A percentile compares a stretch with the other conserved stretches of the same genome.
Evolutionary conservation across 768 basidiomycete genomes (phyloP).

Genomic region (Mycena sanguinolenta): DNA sequence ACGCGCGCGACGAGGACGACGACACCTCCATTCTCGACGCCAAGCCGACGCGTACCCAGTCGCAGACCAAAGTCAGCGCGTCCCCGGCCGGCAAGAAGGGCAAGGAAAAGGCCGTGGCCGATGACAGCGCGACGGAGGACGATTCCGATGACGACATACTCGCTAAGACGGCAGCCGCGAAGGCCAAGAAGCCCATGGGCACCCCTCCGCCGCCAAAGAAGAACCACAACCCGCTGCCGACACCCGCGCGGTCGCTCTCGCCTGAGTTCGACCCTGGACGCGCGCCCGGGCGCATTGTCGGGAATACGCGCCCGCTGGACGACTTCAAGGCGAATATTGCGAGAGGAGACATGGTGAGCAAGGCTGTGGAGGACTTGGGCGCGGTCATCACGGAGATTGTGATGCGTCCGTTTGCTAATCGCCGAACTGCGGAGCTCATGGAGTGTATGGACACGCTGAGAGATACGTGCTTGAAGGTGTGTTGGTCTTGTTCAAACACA

Average conservation of each 20-base stretch:
- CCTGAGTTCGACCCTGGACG: slow-evolving; percentile 62
- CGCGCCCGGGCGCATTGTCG: slow-evolving; percentile 81
- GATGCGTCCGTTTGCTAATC: slow-evolving; percentile 75
- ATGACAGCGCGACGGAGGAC: slow-evolving; percentile 70
- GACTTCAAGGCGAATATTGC: slow-evolving; percentile 83
- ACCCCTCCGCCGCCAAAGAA: slow-evolving; percentile 31
- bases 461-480: slow-evolving; percentile 72
- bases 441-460: slow-evolving; percentile 81
- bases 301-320: slow-evolving; percentile 75
- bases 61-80: slow-evolving; percentile 32
- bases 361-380: slow-evolving; percentile 87
- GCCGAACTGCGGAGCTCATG: slow-evolving; percentile 77
- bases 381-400: slow-evolving; percentile 80
- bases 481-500: slow-evolving; percentile 35
- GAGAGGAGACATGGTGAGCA: slow-evolving; percentile 84
- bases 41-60: slow-evolving; percentile 31
- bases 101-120: slow-evolving; percentile 46
- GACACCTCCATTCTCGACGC: slow-evolving; percentile 70
- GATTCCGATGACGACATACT: slow-evolving; percentile 52
- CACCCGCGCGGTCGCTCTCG: slow-evolving; percentile 66
- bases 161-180: background rate
- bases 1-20: slow-evolving; percentile 74
- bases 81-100: slow-evolving; percentile 42
- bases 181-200: slow-evolving; percentile 18
- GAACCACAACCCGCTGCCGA: slow-evolving; percentile 54